Evolutionary conservation across 306 rosid species (phyloP).

Genomic region (Delonix regia): DNA sequence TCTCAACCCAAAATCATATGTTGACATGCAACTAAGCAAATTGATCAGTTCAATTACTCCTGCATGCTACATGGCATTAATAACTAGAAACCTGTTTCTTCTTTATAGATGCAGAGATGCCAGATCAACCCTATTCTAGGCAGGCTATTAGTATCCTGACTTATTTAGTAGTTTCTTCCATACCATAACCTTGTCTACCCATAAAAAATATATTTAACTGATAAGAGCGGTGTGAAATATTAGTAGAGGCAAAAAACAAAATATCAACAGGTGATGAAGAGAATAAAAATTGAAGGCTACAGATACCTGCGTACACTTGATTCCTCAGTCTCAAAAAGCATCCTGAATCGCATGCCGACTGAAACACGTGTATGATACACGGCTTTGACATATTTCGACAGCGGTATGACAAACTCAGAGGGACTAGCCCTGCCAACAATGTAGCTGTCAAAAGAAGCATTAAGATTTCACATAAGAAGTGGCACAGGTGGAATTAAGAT

Average conservation of each 20-base stretch:
- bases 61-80: background rate
- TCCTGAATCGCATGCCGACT: constrained; percentile 97
- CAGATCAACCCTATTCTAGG: constrained; percentile 6
- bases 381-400: constrained; percentile 85
- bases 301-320: constrained; percentile 85
- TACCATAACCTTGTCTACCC: background rate
- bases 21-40: background rate
- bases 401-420: constrained; percentile 88
- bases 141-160: background rate
- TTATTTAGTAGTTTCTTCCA: constrained; percentile 11
- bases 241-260: background rate
- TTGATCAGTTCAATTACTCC: background rate
- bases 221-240: constrained; percentile 8
- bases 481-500: constrained; percentile 14
- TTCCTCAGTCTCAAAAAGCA: constrained; percentile 97
- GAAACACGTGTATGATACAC: constrained; percentile 91
- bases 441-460: constrained; percentile 38
- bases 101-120: background rate
- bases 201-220: background rate
- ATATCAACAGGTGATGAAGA: background rate
- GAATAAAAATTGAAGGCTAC: constrained; percentile 4
- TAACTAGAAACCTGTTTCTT: background rate
- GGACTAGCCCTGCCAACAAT: constrained; percentile 88
- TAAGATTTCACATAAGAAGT: constrained; percentile 20
- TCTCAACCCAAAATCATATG: background rate